Evolutionary conservation across 192 early-diverging fungal genomes (phyloP).

Genomic region (Coemansia sp.): DNA sequence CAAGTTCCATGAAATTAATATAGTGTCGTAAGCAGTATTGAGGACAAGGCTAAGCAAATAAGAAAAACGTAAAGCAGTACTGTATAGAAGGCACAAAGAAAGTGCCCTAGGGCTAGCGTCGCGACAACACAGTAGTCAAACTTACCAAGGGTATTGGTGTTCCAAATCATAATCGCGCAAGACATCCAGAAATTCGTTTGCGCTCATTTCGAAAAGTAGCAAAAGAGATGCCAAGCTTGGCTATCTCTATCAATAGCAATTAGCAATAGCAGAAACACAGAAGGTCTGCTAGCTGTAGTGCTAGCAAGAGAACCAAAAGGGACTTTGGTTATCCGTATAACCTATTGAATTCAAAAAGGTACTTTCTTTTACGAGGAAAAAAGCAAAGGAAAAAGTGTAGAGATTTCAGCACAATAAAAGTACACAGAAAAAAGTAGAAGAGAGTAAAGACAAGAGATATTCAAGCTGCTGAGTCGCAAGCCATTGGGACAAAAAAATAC

Average conservation of each 20-base stretch:
- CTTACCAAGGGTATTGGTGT: constrained; percentile 49
- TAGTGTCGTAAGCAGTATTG: not conserved
- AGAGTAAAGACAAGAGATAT: not conserved
- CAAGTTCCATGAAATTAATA: not conserved
- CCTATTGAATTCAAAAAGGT: not conserved
- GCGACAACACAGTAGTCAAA: not conserved
- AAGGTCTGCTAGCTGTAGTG: not conserved
- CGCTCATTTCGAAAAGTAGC: constrained; percentile 22
- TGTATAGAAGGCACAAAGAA: not conserved
- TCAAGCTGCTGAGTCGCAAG: not conserved
- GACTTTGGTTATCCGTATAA: not conserved
- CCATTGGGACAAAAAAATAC: not conserved
- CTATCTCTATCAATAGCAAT: not conserved
- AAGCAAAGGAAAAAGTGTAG: not conserved
- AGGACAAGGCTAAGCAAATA: not conserved
- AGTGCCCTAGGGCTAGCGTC: not conserved
- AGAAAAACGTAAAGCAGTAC: not conserved
- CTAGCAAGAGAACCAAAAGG: not conserved
- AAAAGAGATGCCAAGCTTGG: not conserved
- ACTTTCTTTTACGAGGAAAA: constrained; percentile 1
- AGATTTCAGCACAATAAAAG: constrained; percentile 4
- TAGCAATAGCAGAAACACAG: not conserved
- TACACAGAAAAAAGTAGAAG: constrained; percentile 4
- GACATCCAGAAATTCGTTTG: constrained; percentile 38
- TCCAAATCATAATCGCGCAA: constrained; percentile 37